A percentile compares a stretch with the other conserved stretches of the same genome.
Evolutionary conservation across 1,139 yeast genomes (phyloP).

Genomic region (Kurtzmaniella natalensis): DNA sequence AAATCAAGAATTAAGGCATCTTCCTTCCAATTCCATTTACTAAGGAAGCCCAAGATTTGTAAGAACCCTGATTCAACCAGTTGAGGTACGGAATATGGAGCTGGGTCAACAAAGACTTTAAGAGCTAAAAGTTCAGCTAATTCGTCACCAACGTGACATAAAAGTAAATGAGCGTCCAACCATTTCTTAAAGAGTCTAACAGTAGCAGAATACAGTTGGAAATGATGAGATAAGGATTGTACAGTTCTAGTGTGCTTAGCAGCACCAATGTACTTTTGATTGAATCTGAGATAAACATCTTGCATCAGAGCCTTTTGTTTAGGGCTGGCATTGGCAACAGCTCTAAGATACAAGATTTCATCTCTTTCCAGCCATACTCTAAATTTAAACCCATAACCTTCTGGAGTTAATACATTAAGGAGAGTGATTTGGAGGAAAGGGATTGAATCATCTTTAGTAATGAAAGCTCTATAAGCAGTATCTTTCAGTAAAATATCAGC

Average conservation of each 20-base stretch:
- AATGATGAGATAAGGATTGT: conserved; percentile 65
- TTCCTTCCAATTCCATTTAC: conserved; percentile 93
- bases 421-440: conserved; percentile 62
- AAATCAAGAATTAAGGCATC: conserved; percentile 78
- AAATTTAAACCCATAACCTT: conserved; percentile 78
- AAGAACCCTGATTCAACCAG: conserved; percentile 78
- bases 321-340: conserved; percentile 55
- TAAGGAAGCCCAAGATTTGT: conserved; percentile 64
- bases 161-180: conserved; percentile 69
- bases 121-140: conserved; percentile 77
- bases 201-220: conserved; percentile 72
- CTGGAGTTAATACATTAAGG: conserved; percentile 71
- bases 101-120: conserved; percentile 81
- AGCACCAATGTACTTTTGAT: conserved; percentile 61
- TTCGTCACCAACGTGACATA: conserved; percentile 71
- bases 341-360: conserved; percentile 66
- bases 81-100: conserved; percentile 76
- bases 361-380: conserved; percentile 80
- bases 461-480: conserved; percentile 50
- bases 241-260: conserved; percentile 83
- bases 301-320: conserved; percentile 59
- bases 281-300: conserved; percentile 59
- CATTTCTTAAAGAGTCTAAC: conserved; percentile 83
- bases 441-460: conserved; percentile 60
- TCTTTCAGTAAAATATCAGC: conserved; percentile 53